phyloP scores from a whole-genome alignment of 2,329 filamentous ascomycete genomes.

The Trichoderma sp. region DNA sequence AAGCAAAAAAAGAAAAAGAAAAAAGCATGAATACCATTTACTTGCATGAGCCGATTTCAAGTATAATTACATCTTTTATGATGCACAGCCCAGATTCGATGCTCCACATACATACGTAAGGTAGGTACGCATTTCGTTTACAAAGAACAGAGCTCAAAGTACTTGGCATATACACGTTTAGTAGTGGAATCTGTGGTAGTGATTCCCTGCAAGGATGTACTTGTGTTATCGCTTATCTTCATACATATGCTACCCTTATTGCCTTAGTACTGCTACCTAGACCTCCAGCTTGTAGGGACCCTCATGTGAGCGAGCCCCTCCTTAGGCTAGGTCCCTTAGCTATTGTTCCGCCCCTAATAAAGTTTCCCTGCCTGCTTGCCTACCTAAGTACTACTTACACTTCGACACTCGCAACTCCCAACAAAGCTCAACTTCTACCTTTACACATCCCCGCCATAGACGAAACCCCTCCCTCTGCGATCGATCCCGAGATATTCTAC shows the following conservation, averaged over 20 bases:
- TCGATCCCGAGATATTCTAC: conserved; percentile 25
- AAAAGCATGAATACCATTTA: not conserved
- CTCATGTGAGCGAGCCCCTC: conserved; percentile 6
- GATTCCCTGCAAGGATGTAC: not conserved
- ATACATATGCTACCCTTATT: not conserved
- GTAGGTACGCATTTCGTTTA: not conserved
- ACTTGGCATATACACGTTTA: not conserved
- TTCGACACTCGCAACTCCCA: not conserved
- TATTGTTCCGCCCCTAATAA: not conserved
- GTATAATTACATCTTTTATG: too few relatives aligned
- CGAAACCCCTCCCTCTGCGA: not conserved
- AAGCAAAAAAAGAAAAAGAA: not conserved
- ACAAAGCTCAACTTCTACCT: not conserved
- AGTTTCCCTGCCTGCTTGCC: not conserved
- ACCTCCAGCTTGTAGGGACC: not conserved
- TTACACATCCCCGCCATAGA: not conserved
- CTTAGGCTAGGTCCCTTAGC: not conserved
- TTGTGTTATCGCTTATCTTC: conserved; percentile 8
- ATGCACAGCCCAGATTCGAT: not conserved
- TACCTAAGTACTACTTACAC: not conserved
- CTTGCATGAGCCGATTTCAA: not conserved
- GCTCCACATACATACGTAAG: not conserved
- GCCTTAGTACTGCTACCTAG: not conserved
- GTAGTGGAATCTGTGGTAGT: not conserved
- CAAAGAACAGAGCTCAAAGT: not conserved